These are phyloP conservation scores for Escallonia rubra DNA, from an alignment of 129 eudicot genomes.

Conservation along the genomic window DNA sequence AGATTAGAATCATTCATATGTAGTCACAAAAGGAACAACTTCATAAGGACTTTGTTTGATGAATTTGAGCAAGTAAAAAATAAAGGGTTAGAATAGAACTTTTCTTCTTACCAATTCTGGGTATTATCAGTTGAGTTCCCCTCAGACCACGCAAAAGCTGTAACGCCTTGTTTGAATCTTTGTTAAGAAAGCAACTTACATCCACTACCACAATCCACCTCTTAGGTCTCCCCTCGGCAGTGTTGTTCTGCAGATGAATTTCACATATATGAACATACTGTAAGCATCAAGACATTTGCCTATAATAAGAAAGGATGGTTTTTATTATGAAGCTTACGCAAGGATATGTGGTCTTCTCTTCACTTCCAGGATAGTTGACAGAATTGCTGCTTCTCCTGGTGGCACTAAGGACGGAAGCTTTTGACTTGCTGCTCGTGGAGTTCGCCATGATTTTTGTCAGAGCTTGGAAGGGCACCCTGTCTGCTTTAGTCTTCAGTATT, in stretches of 20 bases:
- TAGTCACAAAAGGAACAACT: too few relatives aligned
- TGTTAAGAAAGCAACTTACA: constrained; percentile 49
- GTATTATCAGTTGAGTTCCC: constrained; percentile 71
- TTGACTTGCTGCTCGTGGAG: constrained; percentile 19
- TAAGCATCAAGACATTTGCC: not conserved
- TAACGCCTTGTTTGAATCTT: constrained; percentile 62
- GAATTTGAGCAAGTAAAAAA: not conserved
- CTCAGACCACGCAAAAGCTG: constrained; percentile 74
- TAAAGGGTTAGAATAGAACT: not conserved
- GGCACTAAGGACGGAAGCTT: constrained; percentile 13
- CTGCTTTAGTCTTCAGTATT: constrained; percentile 16
- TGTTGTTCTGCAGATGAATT: constrained; percentile 26
- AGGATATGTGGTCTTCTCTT: constrained; percentile 22
- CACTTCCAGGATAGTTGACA: constrained; percentile 21
- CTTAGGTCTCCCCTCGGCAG: constrained; percentile 26
- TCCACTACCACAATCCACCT: constrained; percentile 85
- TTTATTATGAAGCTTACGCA: not conserved
- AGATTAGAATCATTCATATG: constrained; percentile 8
- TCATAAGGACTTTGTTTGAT: not conserved
- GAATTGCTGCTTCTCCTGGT: constrained; percentile 20
- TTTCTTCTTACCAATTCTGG: constrained; percentile 57
- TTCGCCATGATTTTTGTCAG: constrained; percentile 12
- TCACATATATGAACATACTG: not conserved
- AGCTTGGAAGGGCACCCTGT: constrained; percentile 39
- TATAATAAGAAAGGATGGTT: not conserved